Conservation (phyloP, 2,329 filamentous ascomycete species). For the Paramyrothecium roridum region DNA sequence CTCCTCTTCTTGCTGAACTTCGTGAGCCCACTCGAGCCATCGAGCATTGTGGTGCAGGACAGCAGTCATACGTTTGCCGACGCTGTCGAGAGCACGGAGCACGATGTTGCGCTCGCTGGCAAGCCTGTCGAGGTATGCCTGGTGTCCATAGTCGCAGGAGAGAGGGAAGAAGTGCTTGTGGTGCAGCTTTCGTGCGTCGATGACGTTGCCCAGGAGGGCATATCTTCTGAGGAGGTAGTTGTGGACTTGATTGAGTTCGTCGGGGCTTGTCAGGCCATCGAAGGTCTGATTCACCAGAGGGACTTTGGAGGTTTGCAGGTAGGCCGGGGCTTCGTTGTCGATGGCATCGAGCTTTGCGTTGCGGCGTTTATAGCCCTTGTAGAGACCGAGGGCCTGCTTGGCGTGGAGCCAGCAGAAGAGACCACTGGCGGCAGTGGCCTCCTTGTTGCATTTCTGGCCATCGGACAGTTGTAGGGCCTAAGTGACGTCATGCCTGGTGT, state of each 20-base stretch:
- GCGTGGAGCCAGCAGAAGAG: conserved; percentile 21
- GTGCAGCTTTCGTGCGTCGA: conserved; percentile 19
- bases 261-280: conserved; percentile 5
- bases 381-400: conserved; percentile 16
- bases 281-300: conserved; percentile 19
- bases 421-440: conserved; percentile 16
- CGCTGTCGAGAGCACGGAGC: conserved; percentile 10
- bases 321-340: conserved; percentile 10
- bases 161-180: conserved; percentile 20
- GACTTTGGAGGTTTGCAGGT: conserved; percentile 6
- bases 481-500: no score
- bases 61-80: conserved; percentile 12
- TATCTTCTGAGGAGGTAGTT: conserved; percentile 17
- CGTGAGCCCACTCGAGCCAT: conserved; percentile 19
- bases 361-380: conserved; percentile 20
- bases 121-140: conserved; percentile 20
- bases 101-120: conserved; percentile 14
- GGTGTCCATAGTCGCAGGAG: conserved; percentile 18
- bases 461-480: no score
- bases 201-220: conserved; percentile 15
- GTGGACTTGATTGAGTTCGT: conserved; percentile 10
- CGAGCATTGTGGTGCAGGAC: conserved; percentile 17
- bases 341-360: conserved; percentile 16
- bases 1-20: conserved; percentile 18
- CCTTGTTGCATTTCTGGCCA: conserved; percentile 60